Evolutionary conservation across 768 basidiomycete species (phyloP), one percentile per base, ranked within the genome.

Genomic region (Phaffia australis): DNA sequence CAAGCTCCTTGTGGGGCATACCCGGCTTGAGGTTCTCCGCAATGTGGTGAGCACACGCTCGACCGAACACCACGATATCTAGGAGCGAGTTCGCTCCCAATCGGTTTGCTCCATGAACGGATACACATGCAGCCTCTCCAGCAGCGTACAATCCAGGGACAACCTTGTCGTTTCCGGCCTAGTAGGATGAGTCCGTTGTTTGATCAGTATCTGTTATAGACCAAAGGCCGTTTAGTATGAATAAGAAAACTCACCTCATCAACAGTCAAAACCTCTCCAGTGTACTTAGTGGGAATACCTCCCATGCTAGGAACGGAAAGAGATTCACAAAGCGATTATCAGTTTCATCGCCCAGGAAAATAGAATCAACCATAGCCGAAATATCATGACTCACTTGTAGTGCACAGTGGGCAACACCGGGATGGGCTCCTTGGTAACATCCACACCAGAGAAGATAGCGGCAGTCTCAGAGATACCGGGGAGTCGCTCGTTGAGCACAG

Each of bases 401-500:
- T 98, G 94, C 46, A 95, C 95, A 50, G 95, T 99, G 35, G 95
- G 95, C 70, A 99, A 79, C 30, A 99, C 95, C 48, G 95, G 95
- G 73, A 99, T 99, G 47, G 95, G 95, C 76, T 98, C 94, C 81
- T 99, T 98, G 70, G 95, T 98, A 65, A 99, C 95, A 77, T 99
- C 95, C 69, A 98, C 95, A 76, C 95, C 95, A 71, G 89, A 83
- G 80, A 99, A 99, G 76, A 99, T 98, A 65, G 95, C 88, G 25
- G 95, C 95, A 11, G 95, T 99, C 81, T 99, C 95, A 57, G 95
- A 98, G 75, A 99, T 99, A 82, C 95, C 95, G 68, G 95, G 95
- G 29, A 99, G 82, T 74, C 95, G 85, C 78, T 98, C 94, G 74
- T 89, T 91, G 62, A 99, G 85, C 72, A 98, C 84, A 71, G 95